Conservation (phyloP, 108 stramenopile species). For the Cyclostephanos tholiformis region DNA sequence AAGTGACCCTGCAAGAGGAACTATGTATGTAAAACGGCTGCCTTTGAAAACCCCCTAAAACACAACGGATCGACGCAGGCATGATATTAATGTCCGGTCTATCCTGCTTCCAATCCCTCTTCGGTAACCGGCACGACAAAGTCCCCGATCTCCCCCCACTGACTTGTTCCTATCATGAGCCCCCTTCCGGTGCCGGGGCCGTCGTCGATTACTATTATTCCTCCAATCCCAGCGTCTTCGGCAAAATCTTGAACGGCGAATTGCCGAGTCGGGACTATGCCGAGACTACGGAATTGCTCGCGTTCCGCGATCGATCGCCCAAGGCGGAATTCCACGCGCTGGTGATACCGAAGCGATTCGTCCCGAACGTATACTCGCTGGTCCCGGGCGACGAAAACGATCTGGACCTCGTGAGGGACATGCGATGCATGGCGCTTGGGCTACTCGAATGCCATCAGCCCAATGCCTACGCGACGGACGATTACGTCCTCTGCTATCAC, state of each 20-base stretch:
- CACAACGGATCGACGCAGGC: too few relatives aligned
- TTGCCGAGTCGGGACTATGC: constrained; percentile 34
- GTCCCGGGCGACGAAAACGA: constrained; percentile 20
- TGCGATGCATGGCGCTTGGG: constrained; percentile 52
- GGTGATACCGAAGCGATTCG: constrained; percentile 67
- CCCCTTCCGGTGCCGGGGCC: constrained; percentile 4
- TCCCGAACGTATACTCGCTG: constrained; percentile 44
- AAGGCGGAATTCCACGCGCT: constrained; percentile 64
- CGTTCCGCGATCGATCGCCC: constrained; percentile 64
- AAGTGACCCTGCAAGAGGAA: too few relatives aligned
- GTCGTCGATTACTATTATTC: constrained; percentile 44
- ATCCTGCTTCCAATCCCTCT: constrained; percentile 13
- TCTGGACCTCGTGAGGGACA: constrained; percentile 53
- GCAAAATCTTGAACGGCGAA: constrained; percentile 65
- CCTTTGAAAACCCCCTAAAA: too few relatives aligned
- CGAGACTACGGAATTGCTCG: constrained; percentile 52
- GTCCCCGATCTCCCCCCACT: constrained; percentile 4
- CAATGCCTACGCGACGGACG: constrained; percentile 36
- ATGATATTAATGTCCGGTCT: not conserved
- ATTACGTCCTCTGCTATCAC: constrained; percentile 76
- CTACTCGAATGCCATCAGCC: constrained; percentile 50
- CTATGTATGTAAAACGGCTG: too few relatives aligned
- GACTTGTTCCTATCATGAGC: constrained; percentile 20
- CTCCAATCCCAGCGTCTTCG: constrained; percentile 76
- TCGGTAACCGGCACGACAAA: not conserved